Evolutionary conservation across 1,284 basidiomycete species (phyloP), one percentile per base, ranked within the genome.

Genomic region (Omphalotus olearius): DNA sequence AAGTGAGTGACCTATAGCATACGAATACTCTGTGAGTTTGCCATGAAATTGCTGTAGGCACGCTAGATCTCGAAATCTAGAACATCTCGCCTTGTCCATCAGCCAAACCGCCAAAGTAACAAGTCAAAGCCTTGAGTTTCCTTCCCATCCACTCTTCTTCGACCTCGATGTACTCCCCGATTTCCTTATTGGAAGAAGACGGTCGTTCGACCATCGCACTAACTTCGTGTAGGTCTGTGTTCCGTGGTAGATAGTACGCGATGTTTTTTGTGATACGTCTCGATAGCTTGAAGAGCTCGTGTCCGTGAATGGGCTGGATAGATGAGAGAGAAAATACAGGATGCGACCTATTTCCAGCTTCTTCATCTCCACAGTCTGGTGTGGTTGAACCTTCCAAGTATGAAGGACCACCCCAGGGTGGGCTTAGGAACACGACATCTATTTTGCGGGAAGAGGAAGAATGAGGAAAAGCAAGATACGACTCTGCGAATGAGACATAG

Each of bases 191-290:
- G 2, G 38, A 56, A 0, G 54, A 53, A 26, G 53, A 57, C 3
- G 23, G 2, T 23, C 40, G 40, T 0, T 59, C 50, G 37, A 82
- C 53, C 18, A 97, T 68, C 0, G 64, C 66, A 0, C 85, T 79
- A 30, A 98, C 74, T 62, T 98, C 91, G 1, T 81, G 66, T 4
- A 98, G 64, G 50, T 78, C 75, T 0, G 84, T 78, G 65, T 98
- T 98, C 17, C 92, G 78, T 0, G 97, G 97, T 2, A 99, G 76
- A 63, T 85, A 99, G 64, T 89, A 93, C 1, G 93, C 94, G 50
- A 97, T 75, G 62, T 95, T 93, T 4, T 70, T 76, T 1, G 91
- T 90, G 46, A 95, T 78, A 25, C 62, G 68, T 57, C 86, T 72
- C 0, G 88, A 78, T 13, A 96, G 71, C 11, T 72, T 62, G 69